These are phyloP conservation scores for Favolaschia claudopus DNA, from an alignment of 768 basidiomycete species.

Conservation along the genomic window DNA sequence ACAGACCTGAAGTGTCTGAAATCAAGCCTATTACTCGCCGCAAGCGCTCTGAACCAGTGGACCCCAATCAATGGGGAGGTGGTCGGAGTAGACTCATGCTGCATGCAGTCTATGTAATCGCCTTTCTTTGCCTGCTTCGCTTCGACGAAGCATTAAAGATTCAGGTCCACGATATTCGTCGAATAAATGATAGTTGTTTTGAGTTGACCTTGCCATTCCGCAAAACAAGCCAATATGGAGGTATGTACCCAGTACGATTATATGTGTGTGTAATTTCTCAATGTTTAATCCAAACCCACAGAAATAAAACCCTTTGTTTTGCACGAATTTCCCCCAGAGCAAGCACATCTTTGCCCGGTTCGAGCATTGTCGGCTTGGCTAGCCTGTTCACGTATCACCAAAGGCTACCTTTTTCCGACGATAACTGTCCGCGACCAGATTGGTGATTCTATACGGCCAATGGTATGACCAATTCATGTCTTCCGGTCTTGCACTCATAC, in stretches of 20 bases:
- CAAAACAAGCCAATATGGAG: conserved; percentile 39
- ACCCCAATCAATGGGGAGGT: conserved; percentile 39
- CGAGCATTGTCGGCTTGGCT: conserved; percentile 43
- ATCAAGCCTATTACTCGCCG: conserved; percentile 29
- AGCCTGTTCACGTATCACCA: conserved; percentile 14
- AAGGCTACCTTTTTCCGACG: conserved; percentile 43
- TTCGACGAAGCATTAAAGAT: conserved; percentile 46
- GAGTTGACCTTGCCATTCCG: conserved; percentile 32
- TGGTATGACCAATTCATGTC: too few species aligned
- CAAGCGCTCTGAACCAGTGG: conserved; percentile 8
- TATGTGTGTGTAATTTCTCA: neutral
- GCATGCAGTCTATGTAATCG: conserved; percentile 39
- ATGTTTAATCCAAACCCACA: conserved; percentile 4
- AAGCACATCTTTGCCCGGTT: conserved; percentile 44
- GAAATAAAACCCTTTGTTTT: conserved; percentile 41
- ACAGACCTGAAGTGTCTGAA: conserved; percentile 21
- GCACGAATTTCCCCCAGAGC: conserved; percentile 26
- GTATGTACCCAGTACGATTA: conserved; percentile 29
- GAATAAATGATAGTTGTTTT: conserved; percentile 12
- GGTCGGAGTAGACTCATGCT: conserved; percentile 33
- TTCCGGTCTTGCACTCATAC: too few species aligned
- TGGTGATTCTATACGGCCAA: conserved; percentile 25
- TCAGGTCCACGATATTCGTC: conserved; percentile 33
- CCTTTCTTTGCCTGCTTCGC: conserved; percentile 43
- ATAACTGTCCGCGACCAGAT: conserved; percentile 38